phyloP scores from a whole-genome alignment of 768 basidiomycete genomes.

The Rubroboletus satanas region DNA sequence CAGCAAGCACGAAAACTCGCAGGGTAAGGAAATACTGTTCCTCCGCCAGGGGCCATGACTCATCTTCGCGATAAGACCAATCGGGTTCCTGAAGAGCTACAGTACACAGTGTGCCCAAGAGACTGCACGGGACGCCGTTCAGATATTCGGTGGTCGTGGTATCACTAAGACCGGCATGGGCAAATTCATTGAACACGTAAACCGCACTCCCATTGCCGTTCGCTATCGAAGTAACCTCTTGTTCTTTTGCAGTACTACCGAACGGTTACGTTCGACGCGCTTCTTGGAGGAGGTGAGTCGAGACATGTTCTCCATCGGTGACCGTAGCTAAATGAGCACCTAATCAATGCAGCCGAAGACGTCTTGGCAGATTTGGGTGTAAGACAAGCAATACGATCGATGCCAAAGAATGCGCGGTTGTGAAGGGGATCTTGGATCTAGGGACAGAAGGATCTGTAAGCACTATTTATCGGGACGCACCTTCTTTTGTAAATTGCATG shows the following conservation, averaged over 20 bases:
- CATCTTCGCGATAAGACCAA: conserved; percentile 44
- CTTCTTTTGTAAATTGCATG: not conserved
- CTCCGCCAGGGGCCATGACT: not conserved
- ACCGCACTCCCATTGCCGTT: conserved; percentile 7
- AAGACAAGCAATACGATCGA: conserved; percentile 70
- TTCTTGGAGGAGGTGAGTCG: conserved; percentile 60
- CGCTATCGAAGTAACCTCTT: conserved; percentile 11
- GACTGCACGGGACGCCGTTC: conserved; percentile 72
- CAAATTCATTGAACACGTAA: conserved; percentile 50
- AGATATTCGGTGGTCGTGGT: conserved; percentile 84
- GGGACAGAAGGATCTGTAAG: not conserved
- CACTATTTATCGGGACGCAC: not conserved
- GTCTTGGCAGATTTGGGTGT: conserved; percentile 78
- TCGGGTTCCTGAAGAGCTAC: conserved; percentile 78
- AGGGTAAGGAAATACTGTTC: conserved; percentile 42
- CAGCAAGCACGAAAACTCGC: conserved; percentile 71
- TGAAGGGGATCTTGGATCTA: conserved; percentile 28
- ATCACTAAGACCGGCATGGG: conserved; percentile 78
- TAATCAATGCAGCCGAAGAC: conserved; percentile 51
- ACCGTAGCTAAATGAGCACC: not conserved
- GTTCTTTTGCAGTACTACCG: conserved; percentile 27
- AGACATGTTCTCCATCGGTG: not conserved
- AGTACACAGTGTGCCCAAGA: conserved; percentile 73
- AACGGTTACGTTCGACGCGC: conserved; percentile 36
- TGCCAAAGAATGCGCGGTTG: conserved; percentile 65